These are phyloP conservation scores for Agapanthus africanus DNA, from an alignment of 106 monocot genomes.

Conservation along the genomic window DNA sequence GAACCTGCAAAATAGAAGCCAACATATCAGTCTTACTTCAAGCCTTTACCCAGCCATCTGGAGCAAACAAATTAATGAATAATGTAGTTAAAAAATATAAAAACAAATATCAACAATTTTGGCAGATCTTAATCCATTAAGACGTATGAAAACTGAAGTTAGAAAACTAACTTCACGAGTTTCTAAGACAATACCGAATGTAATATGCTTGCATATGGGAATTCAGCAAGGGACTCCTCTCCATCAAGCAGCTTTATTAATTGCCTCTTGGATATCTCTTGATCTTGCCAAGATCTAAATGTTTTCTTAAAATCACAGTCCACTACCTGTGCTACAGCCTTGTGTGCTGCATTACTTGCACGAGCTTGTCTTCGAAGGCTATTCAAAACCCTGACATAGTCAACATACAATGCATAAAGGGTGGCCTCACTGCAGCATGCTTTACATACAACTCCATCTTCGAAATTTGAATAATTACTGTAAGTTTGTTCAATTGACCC, in stretches of 20 bases:
- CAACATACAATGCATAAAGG: constrained; percentile 65
- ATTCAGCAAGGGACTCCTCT: constrained; percentile 91
- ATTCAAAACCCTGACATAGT: constrained; percentile 75
- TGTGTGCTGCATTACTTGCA: constrained; percentile 51
- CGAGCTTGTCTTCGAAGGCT: constrained; percentile 65
- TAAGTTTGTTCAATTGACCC: constrained; percentile 29
- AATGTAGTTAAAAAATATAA: background rate
- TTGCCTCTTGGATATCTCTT: constrained; percentile 27
- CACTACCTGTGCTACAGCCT: constrained; percentile 44
- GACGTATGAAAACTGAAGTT: background rate
- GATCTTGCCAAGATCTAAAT: constrained; percentile 23
- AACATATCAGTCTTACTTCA: background rate
- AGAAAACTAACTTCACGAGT: background rate
- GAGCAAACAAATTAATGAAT: background rate
- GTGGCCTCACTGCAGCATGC: constrained; percentile 53
- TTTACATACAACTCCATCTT: constrained; percentile 66
- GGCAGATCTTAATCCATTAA: background rate
- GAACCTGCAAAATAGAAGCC: constrained; percentile 49
- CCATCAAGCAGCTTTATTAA: constrained; percentile 48
- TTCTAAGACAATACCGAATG: constrained; percentile 38
- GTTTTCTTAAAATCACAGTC: constrained; percentile 19
- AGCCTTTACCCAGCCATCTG: background rate
- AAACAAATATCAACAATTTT: background rate
- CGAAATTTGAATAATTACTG: constrained; percentile 12
- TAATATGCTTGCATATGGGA: constrained; percentile 75